Conservation (phyloP, 306 rosid species). For the Arachis hypogaea region DNA sequence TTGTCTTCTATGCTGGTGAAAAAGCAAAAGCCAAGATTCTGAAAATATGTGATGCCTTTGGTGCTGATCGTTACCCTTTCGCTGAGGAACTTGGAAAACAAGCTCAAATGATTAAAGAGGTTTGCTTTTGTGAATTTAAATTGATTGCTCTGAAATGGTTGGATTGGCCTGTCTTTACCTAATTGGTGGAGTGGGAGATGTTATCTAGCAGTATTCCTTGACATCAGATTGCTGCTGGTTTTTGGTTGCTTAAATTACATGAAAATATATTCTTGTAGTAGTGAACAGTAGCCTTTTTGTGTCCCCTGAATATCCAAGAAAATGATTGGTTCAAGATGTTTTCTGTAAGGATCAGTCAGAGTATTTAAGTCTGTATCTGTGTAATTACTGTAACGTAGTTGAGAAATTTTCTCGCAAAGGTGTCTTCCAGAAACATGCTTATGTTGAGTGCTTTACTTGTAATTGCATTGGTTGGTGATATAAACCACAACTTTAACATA, state of each 20-base stretch:
- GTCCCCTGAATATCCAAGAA: slow-evolving; percentile 19
- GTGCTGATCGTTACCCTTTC: slow-evolving; percentile 95
- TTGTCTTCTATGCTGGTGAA: slow-evolving; percentile 89
- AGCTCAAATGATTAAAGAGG: slow-evolving; percentile 57
- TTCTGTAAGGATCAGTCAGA: not conserved
- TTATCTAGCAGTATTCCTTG: slow-evolving; percentile 5
- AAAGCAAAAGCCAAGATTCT: slow-evolving; percentile 85
- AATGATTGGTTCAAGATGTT: slow-evolving; percentile 12
- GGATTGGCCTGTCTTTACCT: slow-evolving; percentile 7
- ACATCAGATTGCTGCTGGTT: slow-evolving; percentile 8
- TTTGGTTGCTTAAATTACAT: slow-evolving; percentile 15
- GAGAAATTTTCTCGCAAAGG: slow-evolving; percentile 12
- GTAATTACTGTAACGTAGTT: slow-evolving; percentile 7
- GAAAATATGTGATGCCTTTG: slow-evolving; percentile 96
- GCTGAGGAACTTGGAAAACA: slow-evolving; percentile 66
- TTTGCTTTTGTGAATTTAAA: slow-evolving; percentile 34
- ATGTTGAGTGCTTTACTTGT: slow-evolving; percentile 30
- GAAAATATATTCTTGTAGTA: slow-evolving; percentile 15
- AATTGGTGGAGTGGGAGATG: slow-evolving; percentile 16
- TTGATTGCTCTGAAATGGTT: not conserved
- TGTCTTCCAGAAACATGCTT: slow-evolving; percentile 19
- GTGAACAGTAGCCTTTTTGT: slow-evolving; percentile 9
- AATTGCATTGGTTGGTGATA: slow-evolving; percentile 12
- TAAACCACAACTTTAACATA: not conserved
- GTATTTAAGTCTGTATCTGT: not conserved